A percentile compares a stretch with the other conserved stretches of the same genome.
phyloP scores from a whole-genome alignment of 306 rosid species.

The Vicia faba region DNA sequence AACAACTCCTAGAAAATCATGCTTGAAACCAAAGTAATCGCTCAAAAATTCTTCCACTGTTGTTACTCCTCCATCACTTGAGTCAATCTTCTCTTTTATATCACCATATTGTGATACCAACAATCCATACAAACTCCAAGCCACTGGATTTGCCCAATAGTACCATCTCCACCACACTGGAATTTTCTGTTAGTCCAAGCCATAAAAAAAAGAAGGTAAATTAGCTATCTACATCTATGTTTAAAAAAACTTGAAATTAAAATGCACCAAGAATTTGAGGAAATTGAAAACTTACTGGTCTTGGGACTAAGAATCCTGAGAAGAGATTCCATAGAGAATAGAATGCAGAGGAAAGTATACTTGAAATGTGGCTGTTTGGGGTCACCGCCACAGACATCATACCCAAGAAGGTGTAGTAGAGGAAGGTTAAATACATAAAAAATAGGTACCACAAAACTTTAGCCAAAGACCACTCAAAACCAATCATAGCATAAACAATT shows the following conservation, averaged over 20 bases:
- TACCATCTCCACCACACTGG: no score
- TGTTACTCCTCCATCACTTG: no score
- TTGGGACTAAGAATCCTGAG: slow-evolving; percentile 60
- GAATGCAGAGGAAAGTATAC: slow-evolving; percentile 49
- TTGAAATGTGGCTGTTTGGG: slow-evolving; percentile 56
- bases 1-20: no score
- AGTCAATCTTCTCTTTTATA: no score
- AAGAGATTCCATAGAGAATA: slow-evolving; percentile 60
- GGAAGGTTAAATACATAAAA: slow-evolving; percentile 52
- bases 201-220: background rate
- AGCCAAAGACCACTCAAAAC: slow-evolving; percentile 53
- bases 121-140: no score
- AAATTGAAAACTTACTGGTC: slow-evolving; percentile 47
- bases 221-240: background rate
- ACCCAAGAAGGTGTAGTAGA: slow-evolving; percentile 64
- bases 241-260: background rate
- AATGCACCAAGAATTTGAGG: background rate
- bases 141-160: no score
- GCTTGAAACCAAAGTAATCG: no score
- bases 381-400: slow-evolving; percentile 60
- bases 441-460: slow-evolving; percentile 57
- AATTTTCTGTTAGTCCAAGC: no score
- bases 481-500: slow-evolving; percentile 57
- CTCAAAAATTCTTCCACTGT: no score
- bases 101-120: no score